Evolutionary conservation across 2,329 filamentous ascomycete genomes (phyloP).

Genomic region (Apiospora kogelbergensis): DNA sequence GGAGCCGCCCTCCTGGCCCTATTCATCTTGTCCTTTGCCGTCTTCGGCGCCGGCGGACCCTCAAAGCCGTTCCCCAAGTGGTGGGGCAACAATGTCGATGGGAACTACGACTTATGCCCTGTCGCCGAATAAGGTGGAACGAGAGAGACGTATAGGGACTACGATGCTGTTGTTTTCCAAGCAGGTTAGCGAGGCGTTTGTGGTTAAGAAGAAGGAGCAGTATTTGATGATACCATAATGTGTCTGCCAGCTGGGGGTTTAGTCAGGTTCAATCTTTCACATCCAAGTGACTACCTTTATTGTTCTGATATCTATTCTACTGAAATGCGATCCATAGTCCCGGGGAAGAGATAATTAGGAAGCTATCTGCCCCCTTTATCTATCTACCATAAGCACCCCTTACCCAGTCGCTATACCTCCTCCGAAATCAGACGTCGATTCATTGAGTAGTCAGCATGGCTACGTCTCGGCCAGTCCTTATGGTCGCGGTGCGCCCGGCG

Average conservation of each 20-base stretch:
- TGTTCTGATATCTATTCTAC: no score
- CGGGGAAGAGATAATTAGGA: no score
- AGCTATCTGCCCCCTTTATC: no score
- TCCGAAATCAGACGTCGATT: no score
- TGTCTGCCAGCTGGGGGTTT: neutral
- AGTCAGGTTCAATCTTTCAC: neutral
- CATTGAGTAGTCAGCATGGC: no score
- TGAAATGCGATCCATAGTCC: no score
- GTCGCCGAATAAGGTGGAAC: conserved; percentile 25
- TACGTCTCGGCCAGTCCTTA: no score
- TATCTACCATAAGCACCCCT: no score
- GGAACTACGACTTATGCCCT: conserved; percentile 50
- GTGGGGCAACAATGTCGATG: conserved; percentile 54
- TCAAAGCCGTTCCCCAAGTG: conserved; percentile 48
- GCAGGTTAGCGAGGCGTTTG: neutral
- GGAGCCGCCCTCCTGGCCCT: conserved; percentile 48
- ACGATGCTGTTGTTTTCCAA: neutral
- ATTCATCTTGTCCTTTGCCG: conserved; percentile 56
- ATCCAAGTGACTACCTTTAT: no score
- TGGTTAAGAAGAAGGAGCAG: neutral
- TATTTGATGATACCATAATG: neutral
- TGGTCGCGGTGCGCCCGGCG: no score
- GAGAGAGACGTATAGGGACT: neutral
- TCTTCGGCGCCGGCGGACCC: conserved; percentile 50
- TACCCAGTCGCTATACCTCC: no score